Percentiles rank a stretch among this genome's conserved stretches.
phyloP scores from a whole-genome alignment of 345 rosid genomes.

The Hypericum perforatum region DNA sequence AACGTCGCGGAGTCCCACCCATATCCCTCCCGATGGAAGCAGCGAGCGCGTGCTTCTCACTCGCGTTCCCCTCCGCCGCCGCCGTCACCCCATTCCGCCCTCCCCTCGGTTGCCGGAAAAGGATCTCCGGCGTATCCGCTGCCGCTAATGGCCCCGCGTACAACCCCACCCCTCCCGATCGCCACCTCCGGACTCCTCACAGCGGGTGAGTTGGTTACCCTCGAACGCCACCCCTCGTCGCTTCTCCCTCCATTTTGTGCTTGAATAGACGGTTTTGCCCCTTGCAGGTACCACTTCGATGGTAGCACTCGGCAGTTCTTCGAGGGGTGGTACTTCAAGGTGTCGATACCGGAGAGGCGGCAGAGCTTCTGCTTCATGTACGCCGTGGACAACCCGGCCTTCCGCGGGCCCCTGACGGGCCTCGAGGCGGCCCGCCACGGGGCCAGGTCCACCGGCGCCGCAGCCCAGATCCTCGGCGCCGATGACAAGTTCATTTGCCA shows the following conservation, averaged over 20 bases:
- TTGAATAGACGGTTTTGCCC: background rate
- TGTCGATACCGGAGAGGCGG: conserved; percentile 67
- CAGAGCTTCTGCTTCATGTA: conserved; percentile 98
- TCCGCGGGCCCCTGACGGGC: conserved; percentile 36
- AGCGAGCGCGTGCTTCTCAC: no score
- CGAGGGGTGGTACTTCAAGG: conserved; percentile 96
- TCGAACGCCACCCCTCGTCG: background rate
- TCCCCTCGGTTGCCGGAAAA: no score
- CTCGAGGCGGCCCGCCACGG: conserved; percentile 54
- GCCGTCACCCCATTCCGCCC: no score
- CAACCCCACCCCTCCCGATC: conserved; percentile 51
- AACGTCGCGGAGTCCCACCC: no score
- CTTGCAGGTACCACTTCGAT: conserved; percentile 74
- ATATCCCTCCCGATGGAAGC: no score
- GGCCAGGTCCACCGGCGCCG: conserved; percentile 69
- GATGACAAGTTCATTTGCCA: conserved; percentile 76
- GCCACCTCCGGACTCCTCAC: conserved; percentile 82
- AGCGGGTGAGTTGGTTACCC: conserved; percentile 54
- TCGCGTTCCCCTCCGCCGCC: no score
- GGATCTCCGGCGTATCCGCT: no score
- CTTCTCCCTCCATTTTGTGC: background rate
- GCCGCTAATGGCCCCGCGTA: conserved; percentile 29
- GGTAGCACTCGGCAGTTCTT: conserved; percentile 64
- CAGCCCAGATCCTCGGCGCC: conserved; percentile 93
- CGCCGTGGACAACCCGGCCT: conserved; percentile 77